Conservation (phyloP, 2,329 filamentous ascomycete genomes). For the Aspergillus aculeatinus region DNA sequence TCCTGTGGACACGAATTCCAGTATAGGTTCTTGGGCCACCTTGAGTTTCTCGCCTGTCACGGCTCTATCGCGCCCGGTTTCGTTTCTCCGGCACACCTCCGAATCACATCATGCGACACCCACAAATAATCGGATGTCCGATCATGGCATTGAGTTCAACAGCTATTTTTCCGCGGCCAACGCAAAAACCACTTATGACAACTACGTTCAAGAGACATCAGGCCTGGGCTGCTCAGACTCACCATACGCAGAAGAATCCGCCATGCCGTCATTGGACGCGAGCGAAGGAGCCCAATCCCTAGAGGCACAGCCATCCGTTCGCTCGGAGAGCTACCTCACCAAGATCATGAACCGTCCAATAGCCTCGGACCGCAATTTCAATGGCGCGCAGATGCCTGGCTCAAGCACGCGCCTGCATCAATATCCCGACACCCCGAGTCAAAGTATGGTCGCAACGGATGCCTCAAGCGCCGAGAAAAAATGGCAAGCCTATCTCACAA, state of each 20-base stretch:
- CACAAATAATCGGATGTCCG: not conserved
- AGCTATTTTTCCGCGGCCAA: slow-evolving; percentile 2
- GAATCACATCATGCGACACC: slow-evolving; percentile 19
- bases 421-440: not conserved
- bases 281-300: not conserved
- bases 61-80: slow-evolving; percentile 34
- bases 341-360: slow-evolving; percentile 13
- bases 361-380: not conserved
- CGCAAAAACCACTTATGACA: slow-evolving; percentile 1
- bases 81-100: slow-evolving; percentile 40
- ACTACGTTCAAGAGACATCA: slow-evolving; percentile 10
- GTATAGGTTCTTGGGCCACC: slow-evolving; percentile 25
- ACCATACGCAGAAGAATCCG: slow-evolving; percentile 11
- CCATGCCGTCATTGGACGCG: slow-evolving; percentile 7
- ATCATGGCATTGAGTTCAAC: not conserved
- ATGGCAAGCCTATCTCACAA: slow-evolving; percentile 34
- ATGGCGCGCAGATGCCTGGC: not conserved
- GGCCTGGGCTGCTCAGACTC: slow-evolving; percentile 9
- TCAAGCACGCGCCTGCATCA: not conserved
- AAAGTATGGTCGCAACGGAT: slow-evolving; percentile 2
- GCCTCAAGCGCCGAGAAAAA: slow-evolving; percentile 26
- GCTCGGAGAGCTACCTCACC: slow-evolving; percentile 14
- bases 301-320: not conserved
- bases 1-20: slow-evolving; percentile 25
- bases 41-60: slow-evolving; percentile 33